Percentiles rank a stretch among this genome's conserved stretches.
These are phyloP conservation scores for Aspergillus vadensis DNA, from an alignment of 2,329 filamentous ascomycete genomes.

Conservation along the genomic window DNA sequence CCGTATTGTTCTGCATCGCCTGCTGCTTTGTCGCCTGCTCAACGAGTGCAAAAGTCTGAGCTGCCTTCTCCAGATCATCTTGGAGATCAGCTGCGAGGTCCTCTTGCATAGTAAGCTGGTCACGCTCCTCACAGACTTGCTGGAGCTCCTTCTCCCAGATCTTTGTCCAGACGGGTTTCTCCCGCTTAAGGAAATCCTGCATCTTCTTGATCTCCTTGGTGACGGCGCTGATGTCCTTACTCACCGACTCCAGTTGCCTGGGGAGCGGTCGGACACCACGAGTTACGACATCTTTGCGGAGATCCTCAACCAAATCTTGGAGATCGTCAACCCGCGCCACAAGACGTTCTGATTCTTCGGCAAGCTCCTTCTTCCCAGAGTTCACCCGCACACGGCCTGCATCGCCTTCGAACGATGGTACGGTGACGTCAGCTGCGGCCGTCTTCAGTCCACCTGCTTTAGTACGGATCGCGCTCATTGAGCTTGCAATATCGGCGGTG, in stretches of 20 bases:
- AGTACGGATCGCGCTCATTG: slow-evolving; percentile 78
- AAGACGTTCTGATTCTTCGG: slow-evolving; percentile 83
- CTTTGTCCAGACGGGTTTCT: slow-evolving; percentile 98
- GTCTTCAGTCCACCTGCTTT: slow-evolving; percentile 83
- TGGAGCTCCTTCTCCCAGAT: slow-evolving; percentile 99
- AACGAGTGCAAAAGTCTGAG: slow-evolving; percentile 89
- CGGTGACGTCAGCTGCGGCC: slow-evolving; percentile 67
- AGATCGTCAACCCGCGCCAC: slow-evolving; percentile 92
- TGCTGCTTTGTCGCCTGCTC: slow-evolving; percentile 99
- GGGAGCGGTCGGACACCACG: slow-evolving; percentile 90
- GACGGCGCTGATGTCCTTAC: slow-evolving; percentile 80
- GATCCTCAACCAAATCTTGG: slow-evolving; percentile 94
- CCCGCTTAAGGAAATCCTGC: slow-evolving; percentile 84
- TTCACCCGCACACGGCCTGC: slow-evolving; percentile 85
- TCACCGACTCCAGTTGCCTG: slow-evolving; percentile 83
- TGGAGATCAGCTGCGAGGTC: slow-evolving; percentile 89
- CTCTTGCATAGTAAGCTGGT: slow-evolving; percentile 94
- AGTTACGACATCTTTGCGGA: slow-evolving; percentile 93
- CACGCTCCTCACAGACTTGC: slow-evolving; percentile 91
- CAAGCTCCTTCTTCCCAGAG: slow-evolving; percentile 81
- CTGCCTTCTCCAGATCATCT: slow-evolving; percentile 92
- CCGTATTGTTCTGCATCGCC: slow-evolving; percentile 64
- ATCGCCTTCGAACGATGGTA: slow-evolving; percentile 73
- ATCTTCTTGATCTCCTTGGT: slow-evolving; percentile 89
- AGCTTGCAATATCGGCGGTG: slow-evolving; percentile 81